Evolutionary conservation across 78 protist genomes (phyloP).

Genomic region (Pirum gemmata): DNA sequence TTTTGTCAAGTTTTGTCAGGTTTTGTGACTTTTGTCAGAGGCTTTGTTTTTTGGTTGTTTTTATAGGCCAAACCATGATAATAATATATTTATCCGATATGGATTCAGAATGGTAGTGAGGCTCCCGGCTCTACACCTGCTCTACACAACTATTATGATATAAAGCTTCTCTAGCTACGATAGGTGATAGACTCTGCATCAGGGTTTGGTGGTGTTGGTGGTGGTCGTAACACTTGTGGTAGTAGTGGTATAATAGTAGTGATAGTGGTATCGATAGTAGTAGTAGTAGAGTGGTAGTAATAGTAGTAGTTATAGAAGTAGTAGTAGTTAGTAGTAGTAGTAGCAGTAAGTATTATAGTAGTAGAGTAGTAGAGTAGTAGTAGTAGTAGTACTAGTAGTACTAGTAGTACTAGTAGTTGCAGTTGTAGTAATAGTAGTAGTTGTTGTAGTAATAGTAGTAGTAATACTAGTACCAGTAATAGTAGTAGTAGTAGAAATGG

Average conservation of each 20-base stretch:
- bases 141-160: too few species aligned
- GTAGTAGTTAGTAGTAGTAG: conserved; percentile 17
- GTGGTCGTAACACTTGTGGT: too few species aligned
- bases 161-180: too few species aligned
- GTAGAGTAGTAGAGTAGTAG: conserved; percentile 23
- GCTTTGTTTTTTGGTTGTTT: too few species aligned
- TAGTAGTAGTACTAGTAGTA: conserved; percentile 3
- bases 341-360: background rate
- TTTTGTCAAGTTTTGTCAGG: too few species aligned
- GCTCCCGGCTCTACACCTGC: too few species aligned
- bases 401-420: background rate
- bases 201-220: too few species aligned
- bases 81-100: too few species aligned
- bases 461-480: background rate
- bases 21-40: too few species aligned
- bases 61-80: too few species aligned
- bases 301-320: conserved; percentile 16
- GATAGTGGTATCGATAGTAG: background rate
- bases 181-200: too few species aligned
- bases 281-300: conserved; percentile 10
- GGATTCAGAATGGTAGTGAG: too few species aligned
- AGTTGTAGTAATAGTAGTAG: background rate
- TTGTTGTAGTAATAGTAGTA: background rate
- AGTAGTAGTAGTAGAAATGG: background rate
- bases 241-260: conserved; percentile 26